Base-by-base conservation (phyloP, 225 moss, liverwort and hornwort species). In the Sphagnum tenellum region DNA sequence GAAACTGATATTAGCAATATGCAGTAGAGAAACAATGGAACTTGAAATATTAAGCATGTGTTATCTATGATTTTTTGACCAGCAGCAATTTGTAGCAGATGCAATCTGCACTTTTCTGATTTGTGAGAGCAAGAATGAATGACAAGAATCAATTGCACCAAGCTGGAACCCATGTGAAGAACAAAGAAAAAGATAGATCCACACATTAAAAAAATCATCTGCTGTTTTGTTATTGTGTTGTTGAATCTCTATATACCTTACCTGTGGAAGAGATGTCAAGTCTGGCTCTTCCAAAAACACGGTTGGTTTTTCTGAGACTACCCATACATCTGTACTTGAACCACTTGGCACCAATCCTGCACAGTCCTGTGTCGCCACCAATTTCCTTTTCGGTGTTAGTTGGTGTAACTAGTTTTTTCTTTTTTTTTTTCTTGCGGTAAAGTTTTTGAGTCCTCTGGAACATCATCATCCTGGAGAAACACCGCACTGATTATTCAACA, bases 231-330 rank as follows among this genome's bases (percentile, higher is more conserved):
- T 1, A n/a, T 4, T 3, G 56, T 8, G 10, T 5, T 9, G 46
- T 12, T 44, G 64, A 45, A 48, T 14, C 10, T 3, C 0, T 60
- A 11, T 48, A 50, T 52, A 55, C 45, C 60, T 62, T 71, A 90
- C 90, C 88, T 81, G 88, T 66, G 88, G 86, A 66, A 92, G 77
- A 66, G 88, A 79, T 53, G 71, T 67, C 55, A 80, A 86, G 68
- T 96, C 92, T 64, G 92, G 92, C 75, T 78, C 80, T 61, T 84
- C 74, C 7, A 72, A 57, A 69, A 88, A 96, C 7, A 83, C 59
- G 4, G 74, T 75, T 6, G 89, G 79, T 52, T 74, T 76, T 50
- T 85, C 89, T 61, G 92, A 85, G 48, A 96, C 83, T 49, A 96
- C 72, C 95, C 95, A 96, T 46, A 96, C 65, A 49, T 82, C 89